Conservation (phyloP, 2,329 filamentous ascomycete species). For the Trichoderma sp. region DNA sequence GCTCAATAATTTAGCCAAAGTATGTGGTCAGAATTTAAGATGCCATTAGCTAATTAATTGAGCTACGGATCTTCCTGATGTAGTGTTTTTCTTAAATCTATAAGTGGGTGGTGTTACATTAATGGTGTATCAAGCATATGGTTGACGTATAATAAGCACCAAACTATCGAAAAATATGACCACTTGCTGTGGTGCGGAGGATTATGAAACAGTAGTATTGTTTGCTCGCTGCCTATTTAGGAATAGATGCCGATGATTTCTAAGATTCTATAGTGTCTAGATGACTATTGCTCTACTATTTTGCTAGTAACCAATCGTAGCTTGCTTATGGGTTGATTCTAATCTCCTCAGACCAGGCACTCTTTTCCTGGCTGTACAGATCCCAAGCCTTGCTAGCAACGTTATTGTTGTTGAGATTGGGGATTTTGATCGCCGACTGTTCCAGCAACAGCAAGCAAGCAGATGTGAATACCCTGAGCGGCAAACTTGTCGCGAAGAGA, state of each 20-base stretch:
- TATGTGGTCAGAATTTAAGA: not conserved
- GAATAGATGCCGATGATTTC: not conserved
- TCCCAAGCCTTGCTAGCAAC: constrained; percentile 28
- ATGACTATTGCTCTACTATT: not conserved
- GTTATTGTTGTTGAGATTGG: constrained; percentile 27
- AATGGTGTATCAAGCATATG: not conserved
- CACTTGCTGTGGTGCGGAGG: not conserved
- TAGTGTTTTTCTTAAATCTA: not conserved
- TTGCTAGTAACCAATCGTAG: not conserved
- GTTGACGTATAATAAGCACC: not conserved
- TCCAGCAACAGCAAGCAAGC: constrained; percentile 49
- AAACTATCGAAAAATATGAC: not conserved
- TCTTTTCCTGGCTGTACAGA: constrained; percentile 26
- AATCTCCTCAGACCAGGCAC: constrained; percentile 16
- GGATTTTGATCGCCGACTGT: constrained; percentile 24
- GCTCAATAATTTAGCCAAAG: too few species aligned
- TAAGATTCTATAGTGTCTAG: not conserved
- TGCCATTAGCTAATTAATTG: not conserved
- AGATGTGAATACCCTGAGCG: constrained; percentile 47
- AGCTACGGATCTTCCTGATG: not conserved
- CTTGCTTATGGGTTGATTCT: constrained; percentile 11
- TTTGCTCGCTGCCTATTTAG: not conserved
- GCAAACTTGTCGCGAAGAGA: constrained; percentile 45
- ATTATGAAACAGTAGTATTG: not conserved
- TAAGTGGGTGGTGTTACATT: not conserved